phyloP scores from a whole-genome alignment of 768 basidiomycete genomes.

The Imleria badia region DNA sequence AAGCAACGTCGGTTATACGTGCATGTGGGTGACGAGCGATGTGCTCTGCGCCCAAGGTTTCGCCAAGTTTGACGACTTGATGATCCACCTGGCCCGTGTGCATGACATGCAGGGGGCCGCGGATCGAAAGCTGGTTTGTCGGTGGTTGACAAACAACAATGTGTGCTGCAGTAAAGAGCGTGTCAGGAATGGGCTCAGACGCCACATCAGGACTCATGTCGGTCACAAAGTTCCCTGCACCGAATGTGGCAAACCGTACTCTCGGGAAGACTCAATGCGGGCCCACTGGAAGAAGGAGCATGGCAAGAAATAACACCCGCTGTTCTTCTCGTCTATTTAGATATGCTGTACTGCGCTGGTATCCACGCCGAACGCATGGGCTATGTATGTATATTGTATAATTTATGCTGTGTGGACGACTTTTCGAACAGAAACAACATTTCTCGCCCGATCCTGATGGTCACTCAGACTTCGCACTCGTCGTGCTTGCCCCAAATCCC shows the following conservation, averaged over 20 bases:
- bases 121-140: neutral
- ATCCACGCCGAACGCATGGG: neutral
- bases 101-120: constrained; percentile 11
- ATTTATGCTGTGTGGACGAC: neutral
- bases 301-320: neutral
- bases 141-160: neutral
- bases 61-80: neutral
- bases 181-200: neutral
- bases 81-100: neutral
- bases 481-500: neutral
- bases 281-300: constrained; percentile 2
- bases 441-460: neutral
- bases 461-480: too few relatives aligned
- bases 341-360: neutral
- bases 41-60: neutral
- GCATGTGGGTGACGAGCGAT: constrained; percentile 1
- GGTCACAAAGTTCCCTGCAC: neutral
- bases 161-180: neutral
- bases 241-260: neutral
- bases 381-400: neutral
- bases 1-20: neutral
- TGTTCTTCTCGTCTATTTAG: neutral
- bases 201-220: constrained; percentile 10
- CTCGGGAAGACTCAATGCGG: constrained; percentile 1
- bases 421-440: neutral